Evolutionary conservation across 345 rosid species (phyloP).

Genomic region (Populus tremula): DNA sequence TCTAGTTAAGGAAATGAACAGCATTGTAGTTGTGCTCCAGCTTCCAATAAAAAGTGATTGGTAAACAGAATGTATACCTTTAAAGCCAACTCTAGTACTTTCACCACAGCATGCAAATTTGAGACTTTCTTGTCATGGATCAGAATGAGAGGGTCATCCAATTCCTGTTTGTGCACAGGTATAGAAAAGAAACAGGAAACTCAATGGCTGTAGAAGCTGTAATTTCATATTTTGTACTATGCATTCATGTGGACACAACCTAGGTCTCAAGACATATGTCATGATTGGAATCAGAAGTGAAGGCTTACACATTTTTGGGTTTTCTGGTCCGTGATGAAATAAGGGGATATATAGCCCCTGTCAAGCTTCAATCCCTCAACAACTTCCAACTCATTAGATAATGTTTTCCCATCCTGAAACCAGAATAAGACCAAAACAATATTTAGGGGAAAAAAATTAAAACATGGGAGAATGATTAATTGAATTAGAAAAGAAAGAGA

Average conservation of each 20-base stretch:
- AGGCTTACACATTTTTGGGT: constrained; percentile 88
- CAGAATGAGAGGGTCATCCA: constrained; percentile 91
- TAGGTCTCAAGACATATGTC: neutral
- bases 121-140: constrained; percentile 96
- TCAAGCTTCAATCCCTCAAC: constrained; percentile 99
- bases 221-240: neutral
- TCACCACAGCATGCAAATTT: constrained; percentile 69
- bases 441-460: neutral
- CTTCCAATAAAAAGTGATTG: neutral
- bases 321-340: constrained; percentile 82
- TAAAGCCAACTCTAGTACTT: constrained; percentile 86
- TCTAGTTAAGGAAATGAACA: neutral
- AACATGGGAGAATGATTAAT: neutral
- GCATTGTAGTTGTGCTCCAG: neutral
- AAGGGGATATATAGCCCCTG: constrained; percentile 95
- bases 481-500: neutral
- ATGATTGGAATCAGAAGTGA: neutral
- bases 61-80: constrained; percentile 48
- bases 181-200: neutral
- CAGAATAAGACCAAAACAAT: neutral
- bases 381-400: constrained; percentile 84
- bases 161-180: constrained; percentile 52
- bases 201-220: neutral
- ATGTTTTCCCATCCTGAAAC: constrained; percentile 89
- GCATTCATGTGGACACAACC: neutral